These are phyloP conservation scores for Piloderma croceum DNA, from an alignment of 768 basidiomycete genomes.

Conservation along the genomic window DNA sequence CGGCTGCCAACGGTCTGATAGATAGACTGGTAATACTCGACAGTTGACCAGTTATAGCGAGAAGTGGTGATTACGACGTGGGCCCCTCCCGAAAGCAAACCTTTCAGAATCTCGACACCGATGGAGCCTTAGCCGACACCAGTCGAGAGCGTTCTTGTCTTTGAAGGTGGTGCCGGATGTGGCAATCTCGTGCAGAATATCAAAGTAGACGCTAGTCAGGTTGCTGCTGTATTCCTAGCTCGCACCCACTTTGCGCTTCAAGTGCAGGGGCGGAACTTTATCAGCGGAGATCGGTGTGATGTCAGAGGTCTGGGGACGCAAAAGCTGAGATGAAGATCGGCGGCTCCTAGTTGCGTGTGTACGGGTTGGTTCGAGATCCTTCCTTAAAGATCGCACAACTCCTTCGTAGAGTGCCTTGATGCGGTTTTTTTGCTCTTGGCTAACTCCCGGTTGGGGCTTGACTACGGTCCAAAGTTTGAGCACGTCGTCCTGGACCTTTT, in stretches of 20 bases:
- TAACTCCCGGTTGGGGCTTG: slow-evolving; percentile 95
- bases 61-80: slow-evolving; percentile 98
- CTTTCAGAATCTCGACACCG: slow-evolving; percentile 95
- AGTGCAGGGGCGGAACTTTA: slow-evolving; percentile 88
- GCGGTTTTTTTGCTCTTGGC: slow-evolving; percentile 91
- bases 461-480: slow-evolving; percentile 96
- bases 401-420: slow-evolving; percentile 95
- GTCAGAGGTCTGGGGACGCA: slow-evolving; percentile 80
- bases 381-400: slow-evolving; percentile 88
- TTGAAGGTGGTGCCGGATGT: slow-evolving; percentile 98
- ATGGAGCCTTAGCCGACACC: slow-evolving; percentile 98
- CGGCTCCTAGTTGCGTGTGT: slow-evolving; percentile 58
- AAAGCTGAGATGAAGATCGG: slow-evolving; percentile 94
- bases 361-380: slow-evolving; percentile 59
- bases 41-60: slow-evolving; percentile 90
- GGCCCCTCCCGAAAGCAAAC: slow-evolving; percentile 91
- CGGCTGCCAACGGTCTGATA: slow-evolving; percentile 94
- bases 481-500: slow-evolving; percentile 97
- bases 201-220: slow-evolving; percentile 90
- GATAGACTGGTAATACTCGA: slow-evolving; percentile 97
- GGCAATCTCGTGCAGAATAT: slow-evolving; percentile 96
- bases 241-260: slow-evolving; percentile 93
- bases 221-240: slow-evolving; percentile 98
- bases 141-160: slow-evolving; percentile 96
- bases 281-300: slow-evolving; percentile 71